Evolutionary conservation across 306 rosid species (phyloP), one percentile per base, ranked within the genome.

Genomic region (Oemleria cerasiformis): DNA sequence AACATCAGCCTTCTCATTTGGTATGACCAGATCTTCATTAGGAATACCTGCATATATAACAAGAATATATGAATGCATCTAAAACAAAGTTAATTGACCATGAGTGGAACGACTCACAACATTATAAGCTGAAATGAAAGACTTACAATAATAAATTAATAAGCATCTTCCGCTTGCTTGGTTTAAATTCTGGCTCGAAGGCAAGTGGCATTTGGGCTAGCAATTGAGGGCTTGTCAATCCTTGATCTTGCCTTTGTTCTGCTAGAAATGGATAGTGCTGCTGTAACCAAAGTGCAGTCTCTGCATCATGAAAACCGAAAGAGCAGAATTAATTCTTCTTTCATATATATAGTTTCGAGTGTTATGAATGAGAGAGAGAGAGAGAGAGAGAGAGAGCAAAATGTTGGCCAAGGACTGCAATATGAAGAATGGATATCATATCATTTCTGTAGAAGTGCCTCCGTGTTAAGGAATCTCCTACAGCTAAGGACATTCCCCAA

Each of bases 131-230:
- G 17, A 16, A 38, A 16, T 17, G 25, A 17, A 30, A 30, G 7
- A 50, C n/a, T 0, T 50, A 50, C 56, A 50, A 17, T 7, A 0
- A 53, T 53, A 53, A 53, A n/a, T n/a, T n/a, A n/a, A 53, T 19
- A 1, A 10, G 64, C 51, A 30, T 58, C 36, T 43, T 21, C 40
- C 61, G 56, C 23, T 15, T 25, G 15, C 43, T 49, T 23, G 17
- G 5, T 43, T 68, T 5, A 38, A 3, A 69, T 30, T 56, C 48
- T 30, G 71, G 65, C 4, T 8, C 6, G 42, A 69, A 70, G 47
- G 75, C 71, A n/a, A 1, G 39, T 0, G 80, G 80, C 80, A 76
- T 76, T 30, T 70, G 71, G 39, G 80, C 71, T 19, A 76, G 47
- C 53, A 76, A 14, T 17, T 70, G 63, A 15, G 68, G 74, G 70